Percentiles rank a stretch among this genome's conserved stretches.
These are phyloP conservation scores for Bothriochloa decipiens DNA, from an alignment of 176 grass and related monocot genomes.

Conservation along the genomic window DNA sequence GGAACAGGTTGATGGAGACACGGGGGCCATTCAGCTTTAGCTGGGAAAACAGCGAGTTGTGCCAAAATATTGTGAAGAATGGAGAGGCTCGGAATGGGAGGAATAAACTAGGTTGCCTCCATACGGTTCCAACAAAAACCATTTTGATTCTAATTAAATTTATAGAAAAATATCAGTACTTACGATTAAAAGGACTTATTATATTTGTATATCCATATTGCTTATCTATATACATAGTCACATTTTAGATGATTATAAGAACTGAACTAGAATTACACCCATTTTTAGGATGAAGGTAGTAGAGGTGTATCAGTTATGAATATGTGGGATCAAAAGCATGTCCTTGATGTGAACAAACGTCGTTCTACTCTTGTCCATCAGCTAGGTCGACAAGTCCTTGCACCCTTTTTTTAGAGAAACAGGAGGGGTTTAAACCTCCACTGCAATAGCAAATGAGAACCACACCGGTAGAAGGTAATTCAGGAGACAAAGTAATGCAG, in stretches of 20 bases:
- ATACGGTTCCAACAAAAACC: neutral
- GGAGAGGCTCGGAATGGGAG: conserved; percentile 33
- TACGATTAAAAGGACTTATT: neutral
- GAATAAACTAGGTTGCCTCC: neutral
- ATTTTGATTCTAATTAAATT: neutral
- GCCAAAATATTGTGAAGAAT: conserved; percentile 23
- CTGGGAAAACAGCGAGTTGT: neutral
- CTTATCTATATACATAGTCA: neutral
- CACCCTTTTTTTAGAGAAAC: too few species aligned
- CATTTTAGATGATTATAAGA: neutral
- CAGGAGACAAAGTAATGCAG: too few species aligned
- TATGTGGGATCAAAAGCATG: neutral
- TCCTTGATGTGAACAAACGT: neutral
- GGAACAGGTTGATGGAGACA: conserved; percentile 6
- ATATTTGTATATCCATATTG: neutral
- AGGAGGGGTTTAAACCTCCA: too few species aligned
- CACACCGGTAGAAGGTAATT: too few species aligned
- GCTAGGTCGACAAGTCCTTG: neutral
- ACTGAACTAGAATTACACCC: neutral
- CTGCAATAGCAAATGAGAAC: too few species aligned
- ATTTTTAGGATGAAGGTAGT: neutral
- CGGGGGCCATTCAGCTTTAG: conserved; percentile 3
- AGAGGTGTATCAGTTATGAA: neutral
- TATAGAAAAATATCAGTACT: neutral
- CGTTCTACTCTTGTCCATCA: neutral